phyloP scores from a whole-genome alignment of 352 stramenopile genomes.

The Pythium phragmiticola region DNA sequence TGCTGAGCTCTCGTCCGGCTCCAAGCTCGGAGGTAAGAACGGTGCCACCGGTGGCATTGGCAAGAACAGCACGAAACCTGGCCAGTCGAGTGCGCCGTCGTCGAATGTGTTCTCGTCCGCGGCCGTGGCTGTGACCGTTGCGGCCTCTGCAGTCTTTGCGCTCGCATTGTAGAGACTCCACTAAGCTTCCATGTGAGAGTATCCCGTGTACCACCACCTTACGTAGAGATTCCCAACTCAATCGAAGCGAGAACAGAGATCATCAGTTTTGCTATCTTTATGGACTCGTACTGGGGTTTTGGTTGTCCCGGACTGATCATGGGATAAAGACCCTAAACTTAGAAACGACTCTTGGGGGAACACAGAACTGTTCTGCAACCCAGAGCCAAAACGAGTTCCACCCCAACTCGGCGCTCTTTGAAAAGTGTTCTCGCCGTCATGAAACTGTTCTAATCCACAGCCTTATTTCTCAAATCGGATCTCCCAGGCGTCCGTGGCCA shows the following conservation, averaged over 20 bases:
- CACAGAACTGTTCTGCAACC: neutral
- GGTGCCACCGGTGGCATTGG: constrained; percentile 10
- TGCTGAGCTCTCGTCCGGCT: constrained; percentile 24
- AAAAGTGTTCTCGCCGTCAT: neutral
- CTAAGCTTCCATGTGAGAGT: constrained; percentile 1
- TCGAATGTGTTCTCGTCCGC: constrained; percentile 2
- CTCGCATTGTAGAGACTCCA: constrained; percentile 14
- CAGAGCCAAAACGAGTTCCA: neutral
- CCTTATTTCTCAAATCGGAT: constrained; percentile 43
- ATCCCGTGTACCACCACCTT: constrained; percentile 9
- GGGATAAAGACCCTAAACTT: too few relatives aligned
- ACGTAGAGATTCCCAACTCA: constrained; percentile 8
- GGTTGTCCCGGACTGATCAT: too few relatives aligned
- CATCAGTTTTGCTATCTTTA: neutral
- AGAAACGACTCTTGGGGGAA: too few relatives aligned
- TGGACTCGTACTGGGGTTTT: neutral
- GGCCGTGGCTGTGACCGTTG: neutral
- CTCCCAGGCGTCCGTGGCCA: constrained; percentile 69
- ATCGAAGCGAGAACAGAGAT: too few relatives aligned
- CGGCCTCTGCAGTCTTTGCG: constrained; percentile 2
- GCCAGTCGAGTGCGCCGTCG: neutral
- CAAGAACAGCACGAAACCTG: constrained; percentile 5
- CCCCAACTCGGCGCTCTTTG: neutral
- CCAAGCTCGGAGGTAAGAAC: constrained; percentile 21
- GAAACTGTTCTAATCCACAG: constrained; percentile 2